Conservation (phyloP, 169 alveolate species). For the Prorocentrum cordatum region DNA sequence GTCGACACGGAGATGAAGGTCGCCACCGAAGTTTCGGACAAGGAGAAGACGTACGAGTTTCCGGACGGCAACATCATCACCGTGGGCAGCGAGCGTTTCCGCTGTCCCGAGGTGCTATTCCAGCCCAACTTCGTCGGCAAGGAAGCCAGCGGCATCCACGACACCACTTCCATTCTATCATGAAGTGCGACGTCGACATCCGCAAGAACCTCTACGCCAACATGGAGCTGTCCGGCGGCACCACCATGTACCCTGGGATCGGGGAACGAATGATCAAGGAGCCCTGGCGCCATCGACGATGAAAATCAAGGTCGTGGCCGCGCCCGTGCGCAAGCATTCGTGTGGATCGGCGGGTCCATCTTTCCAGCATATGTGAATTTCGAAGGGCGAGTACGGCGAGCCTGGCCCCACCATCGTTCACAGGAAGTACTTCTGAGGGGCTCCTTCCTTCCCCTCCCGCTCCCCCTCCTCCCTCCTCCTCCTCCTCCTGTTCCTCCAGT, state of each 20-base stretch:
- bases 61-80: conserved; percentile 44
- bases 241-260: conserved; percentile 93
- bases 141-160: conserved; percentile 71
- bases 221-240: conserved; percentile 96
- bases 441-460: too few relatives aligned
- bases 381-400: conserved; percentile 30
- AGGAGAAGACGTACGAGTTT: conserved; percentile 58
- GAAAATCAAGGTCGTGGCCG: conserved; percentile 46
- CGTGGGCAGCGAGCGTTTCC: conserved; percentile 75
- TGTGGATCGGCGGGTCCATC: conserved; percentile 62
- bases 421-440: not conserved
- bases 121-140: conserved; percentile 79
- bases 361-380: conserved; percentile 63
- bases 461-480: too few relatives aligned
- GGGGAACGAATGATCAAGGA: conserved; percentile 96
- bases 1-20: conserved; percentile 93
- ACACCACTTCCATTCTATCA: conserved; percentile 49
- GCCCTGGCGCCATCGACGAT: conserved; percentile 88
- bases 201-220: conserved; percentile 34
- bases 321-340: conserved; percentile 33
- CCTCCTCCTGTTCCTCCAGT: too few relatives aligned
- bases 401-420: conserved; percentile 14
- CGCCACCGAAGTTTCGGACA: conserved; percentile 83
- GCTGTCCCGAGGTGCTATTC: conserved; percentile 79
- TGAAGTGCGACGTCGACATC: conserved; percentile 20